These are phyloP conservation scores for Sporodiniella umbellata DNA, from an alignment of 371 early-diverging fungal genomes.

Conservation along the genomic window DNA sequence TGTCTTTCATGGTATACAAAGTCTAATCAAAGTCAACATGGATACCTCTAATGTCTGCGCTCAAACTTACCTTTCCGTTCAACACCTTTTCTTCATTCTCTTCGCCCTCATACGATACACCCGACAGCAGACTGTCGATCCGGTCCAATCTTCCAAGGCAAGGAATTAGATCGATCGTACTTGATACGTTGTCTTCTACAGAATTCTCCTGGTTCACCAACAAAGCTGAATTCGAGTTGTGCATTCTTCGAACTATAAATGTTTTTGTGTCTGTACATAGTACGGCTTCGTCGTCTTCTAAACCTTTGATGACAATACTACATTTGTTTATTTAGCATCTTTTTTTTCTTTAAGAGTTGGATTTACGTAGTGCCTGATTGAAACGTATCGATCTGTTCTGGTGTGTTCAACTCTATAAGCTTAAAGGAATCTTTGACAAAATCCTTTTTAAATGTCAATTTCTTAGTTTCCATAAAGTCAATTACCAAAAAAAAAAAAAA, in stretches of 20 bases:
- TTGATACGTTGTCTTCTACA: slow-evolving; percentile 34
- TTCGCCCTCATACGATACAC: slow-evolving; percentile 37
- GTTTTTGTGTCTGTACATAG: slow-evolving; percentile 51
- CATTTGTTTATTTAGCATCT: background rate
- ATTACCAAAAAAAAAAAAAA: too few relatives aligned
- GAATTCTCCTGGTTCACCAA: slow-evolving; percentile 14
- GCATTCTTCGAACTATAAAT: slow-evolving; percentile 44
- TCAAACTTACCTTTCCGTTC: background rate
- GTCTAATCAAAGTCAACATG: slow-evolving; percentile 4
- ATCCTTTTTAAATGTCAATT: slow-evolving; percentile 19
- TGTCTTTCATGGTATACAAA: slow-evolving; percentile 25
- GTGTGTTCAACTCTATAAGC: slow-evolving; percentile 22
- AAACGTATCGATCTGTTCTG: slow-evolving; percentile 21
- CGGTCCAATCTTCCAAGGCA: slow-evolving; percentile 37
- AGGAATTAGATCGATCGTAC: slow-evolving; percentile 43
- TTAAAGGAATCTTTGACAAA: slow-evolving; percentile 25
- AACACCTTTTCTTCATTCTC: slow-evolving; percentile 22
- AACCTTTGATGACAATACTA: slow-evolving; percentile 44
- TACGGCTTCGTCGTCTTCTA: slow-evolving; percentile 54
- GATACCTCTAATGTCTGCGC: background rate
- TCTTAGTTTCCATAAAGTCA: background rate
- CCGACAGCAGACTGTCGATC: slow-evolving; percentile 29
- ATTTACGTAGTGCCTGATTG: slow-evolving; percentile 24
- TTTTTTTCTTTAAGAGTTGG: background rate
- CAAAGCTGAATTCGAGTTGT: slow-evolving; percentile 55